phyloP scores from a whole-genome alignment of 2,329 filamentous ascomycete genomes.

The Cercospora beticola region DNA sequence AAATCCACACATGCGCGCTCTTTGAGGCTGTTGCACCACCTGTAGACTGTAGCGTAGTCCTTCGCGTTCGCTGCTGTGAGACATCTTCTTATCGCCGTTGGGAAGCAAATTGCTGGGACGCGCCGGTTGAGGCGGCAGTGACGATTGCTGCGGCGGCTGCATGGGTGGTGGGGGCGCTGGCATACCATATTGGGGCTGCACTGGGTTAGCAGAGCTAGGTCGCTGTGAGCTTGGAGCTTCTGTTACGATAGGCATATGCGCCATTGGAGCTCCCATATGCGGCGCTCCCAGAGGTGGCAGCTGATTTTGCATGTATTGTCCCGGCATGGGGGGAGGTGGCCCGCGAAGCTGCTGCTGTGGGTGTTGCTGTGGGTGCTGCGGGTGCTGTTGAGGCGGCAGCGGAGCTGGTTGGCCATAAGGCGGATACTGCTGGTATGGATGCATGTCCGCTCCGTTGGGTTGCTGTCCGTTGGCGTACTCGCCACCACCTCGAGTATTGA shows the following conservation, averaged over 20 bases:
- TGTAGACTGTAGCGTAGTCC: constrained; percentile 33
- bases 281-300: constrained; percentile 26
- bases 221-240: constrained; percentile 23
- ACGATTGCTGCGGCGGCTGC: constrained; percentile 23
- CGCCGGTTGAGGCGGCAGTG: constrained; percentile 18
- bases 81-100: constrained; percentile 24
- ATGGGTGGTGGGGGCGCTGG: constrained; percentile 18
- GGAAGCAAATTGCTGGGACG: constrained; percentile 7
- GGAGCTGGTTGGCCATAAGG: constrained; percentile 22
- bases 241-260: constrained; percentile 14
- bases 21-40: constrained; percentile 85
- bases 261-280: constrained; percentile 18
- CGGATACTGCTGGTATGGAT: constrained; percentile 27
- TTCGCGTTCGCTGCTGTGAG: constrained; percentile 15
- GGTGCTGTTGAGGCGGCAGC: constrained; percentile 18
- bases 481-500: constrained; percentile 18
- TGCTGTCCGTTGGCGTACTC: constrained; percentile 27
- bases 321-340: constrained; percentile 6
- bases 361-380: constrained; percentile 20
- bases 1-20: constrained; percentile 97
- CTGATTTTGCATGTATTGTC: constrained; percentile 27
- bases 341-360: constrained; percentile 23
- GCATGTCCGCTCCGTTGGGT: constrained; percentile 25
- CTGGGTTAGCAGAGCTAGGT: constrained; percentile 24
- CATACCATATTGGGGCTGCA: constrained; percentile 21